Base-by-base conservation (phyloP, 345 rosid species). In the Citrus australasica region DNA sequence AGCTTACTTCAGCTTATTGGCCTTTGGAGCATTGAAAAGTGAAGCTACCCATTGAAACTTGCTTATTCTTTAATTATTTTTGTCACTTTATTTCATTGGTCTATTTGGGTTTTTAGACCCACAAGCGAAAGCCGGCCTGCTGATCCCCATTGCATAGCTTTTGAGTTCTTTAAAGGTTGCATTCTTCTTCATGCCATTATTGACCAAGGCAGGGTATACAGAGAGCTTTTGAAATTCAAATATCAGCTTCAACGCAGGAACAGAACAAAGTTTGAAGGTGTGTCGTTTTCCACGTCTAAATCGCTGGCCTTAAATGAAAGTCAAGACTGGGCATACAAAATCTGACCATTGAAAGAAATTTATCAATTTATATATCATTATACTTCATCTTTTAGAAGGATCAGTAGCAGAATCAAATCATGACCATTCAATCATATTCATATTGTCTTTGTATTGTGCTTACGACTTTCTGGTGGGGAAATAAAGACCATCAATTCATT, bases 41-140 rank as follows among this genome's bases (percentile, higher is more conserved):
- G 40, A 61, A 56, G 74, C 27, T 10, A 67, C 74, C 40, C 11
- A 42, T 16, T 33, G 19, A 42, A 68, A 33, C 56, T 71, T 38
- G 65, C 58, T 61, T 56, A 73, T 73, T 59, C 63, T 74, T 53
- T 53, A 71, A 24, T 37, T 42, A 32, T 66, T 65, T 59, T 27
- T 66, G 51, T 42, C 22, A 68, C 71, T 75, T 65, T 70, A 58
- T 71, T 70, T 79, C 76, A 67, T 68, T 75, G 83, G 79, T 63
- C 48, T 76, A 28, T 65, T n/a, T 51, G 58, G 35, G 76, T 81
- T 68, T 67, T 76, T 22, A 74, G 82, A 72, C 80, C 66, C 82
- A 71, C 78, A 71, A 68, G 60, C 66, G 38, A 46, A 55, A 33
- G 67, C 25, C 72, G 48, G 46, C 28, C 17, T 68, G 35, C 48